Evolutionary conservation across 2,329 filamentous ascomycete species (phyloP), one percentile per base, ranked within the genome.

Genomic region (Epichloe glyceriae): DNA sequence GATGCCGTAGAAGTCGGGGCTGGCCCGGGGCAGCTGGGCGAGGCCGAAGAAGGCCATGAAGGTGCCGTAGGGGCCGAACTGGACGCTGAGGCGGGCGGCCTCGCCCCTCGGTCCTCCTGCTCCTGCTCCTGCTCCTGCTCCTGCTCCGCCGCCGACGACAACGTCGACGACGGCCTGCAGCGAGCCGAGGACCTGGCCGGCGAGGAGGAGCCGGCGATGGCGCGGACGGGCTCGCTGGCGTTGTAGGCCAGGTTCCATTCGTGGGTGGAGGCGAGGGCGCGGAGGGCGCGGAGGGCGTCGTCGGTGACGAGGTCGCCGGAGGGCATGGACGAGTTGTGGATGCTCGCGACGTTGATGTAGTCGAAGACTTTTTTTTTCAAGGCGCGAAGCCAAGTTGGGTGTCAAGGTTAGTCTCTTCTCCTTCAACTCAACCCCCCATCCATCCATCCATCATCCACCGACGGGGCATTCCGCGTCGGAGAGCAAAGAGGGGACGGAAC

Each of bases 241-340:
- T 94, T 91, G 78, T 85, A 94, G 49, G 87, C 87, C 14, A 93
- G 80, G 61, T 83, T 84, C 73, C 79, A 95, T 66, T 96, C 86
- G 66, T 93, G 86, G 52, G 73, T 70, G 63, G 90, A 82, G 58
- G 90, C 89, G 34, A 93, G 79, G n/a, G 77, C 76, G 58, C 78
- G 75, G 51, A 93, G 77, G 62, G 85, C 79, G 58, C 70, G 63
- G 50, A 88, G 71, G 26, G 76, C 75, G 2, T 73, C 69, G 38
- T 70, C 58, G 45, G 80, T 83, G 54, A 90, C 75, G 44, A 86
- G 72, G 48, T 78, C 63, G 22, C 69, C 62, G 3, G 75, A 75
- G 26, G 78, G 73, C 59, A 88, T 85, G 51, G 70, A 72, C 50
- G 66, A 56, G 65, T 83, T 83, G 69, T 83, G 78, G 58, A 83